Conservation (phyloP, 1,284 basidiomycete genomes). For the Cryptococcus sp. region DNA sequence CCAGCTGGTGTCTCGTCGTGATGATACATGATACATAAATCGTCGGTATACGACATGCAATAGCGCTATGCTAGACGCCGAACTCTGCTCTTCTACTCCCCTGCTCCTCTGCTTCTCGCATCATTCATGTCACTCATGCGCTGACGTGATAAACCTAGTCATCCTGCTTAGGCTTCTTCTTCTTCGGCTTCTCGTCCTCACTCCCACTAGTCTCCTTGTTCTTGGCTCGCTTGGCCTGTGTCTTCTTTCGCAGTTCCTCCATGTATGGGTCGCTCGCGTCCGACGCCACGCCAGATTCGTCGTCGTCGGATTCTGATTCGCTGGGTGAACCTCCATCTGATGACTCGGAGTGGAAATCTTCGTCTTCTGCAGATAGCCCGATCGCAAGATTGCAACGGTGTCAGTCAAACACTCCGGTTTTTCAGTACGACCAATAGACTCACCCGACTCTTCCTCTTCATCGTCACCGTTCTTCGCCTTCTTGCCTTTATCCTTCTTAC, state of each 20-base stretch:
- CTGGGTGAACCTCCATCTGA: constrained; percentile 83
- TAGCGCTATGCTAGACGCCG: no score
- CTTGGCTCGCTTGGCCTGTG: constrained; percentile 61
- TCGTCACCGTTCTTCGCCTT: constrained; percentile 59
- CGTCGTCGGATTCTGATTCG: constrained; percentile 66
- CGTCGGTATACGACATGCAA: no score
- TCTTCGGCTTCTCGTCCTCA: constrained; percentile 41
- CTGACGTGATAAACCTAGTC: constrained; percentile 3
- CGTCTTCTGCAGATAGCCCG: constrained; percentile 59
- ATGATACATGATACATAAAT: no score
- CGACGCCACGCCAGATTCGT: constrained; percentile 60
- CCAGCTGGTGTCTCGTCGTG: no score
- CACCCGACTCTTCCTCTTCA: constrained; percentile 80
- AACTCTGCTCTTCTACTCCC: no score
- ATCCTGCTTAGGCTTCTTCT: constrained; percentile 47
- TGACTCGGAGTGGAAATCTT: constrained; percentile 84
- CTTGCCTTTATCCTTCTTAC: constrained; percentile 57
- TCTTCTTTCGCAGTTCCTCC: constrained; percentile 61
- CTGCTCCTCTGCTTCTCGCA: no score
- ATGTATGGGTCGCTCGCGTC: constrained; percentile 61
- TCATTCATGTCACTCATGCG: no score
- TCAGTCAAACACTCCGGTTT: background rate
- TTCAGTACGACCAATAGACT: constrained; percentile 37
- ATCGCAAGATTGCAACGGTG: background rate
- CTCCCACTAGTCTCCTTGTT: constrained; percentile 40